phyloP scores from a whole-genome alignment of 768 basidiomycete species.

The Trametes cingulata region DNA sequence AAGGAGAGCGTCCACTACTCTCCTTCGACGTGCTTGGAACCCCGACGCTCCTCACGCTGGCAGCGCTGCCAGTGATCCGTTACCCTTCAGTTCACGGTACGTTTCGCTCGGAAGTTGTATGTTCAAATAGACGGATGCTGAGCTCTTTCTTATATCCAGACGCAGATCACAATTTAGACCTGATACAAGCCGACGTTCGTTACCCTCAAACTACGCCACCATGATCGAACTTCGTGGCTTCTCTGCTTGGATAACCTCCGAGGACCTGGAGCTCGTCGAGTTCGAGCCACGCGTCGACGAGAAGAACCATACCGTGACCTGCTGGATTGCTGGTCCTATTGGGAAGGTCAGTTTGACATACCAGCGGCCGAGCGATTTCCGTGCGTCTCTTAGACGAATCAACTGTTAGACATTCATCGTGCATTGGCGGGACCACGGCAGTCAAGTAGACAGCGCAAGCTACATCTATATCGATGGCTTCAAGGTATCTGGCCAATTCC shows the following conservation, averaged over 20 bases:
- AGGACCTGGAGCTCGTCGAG: conserved; percentile 51
- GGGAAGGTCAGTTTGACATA: conserved; percentile 48
- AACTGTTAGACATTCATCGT: conserved; percentile 54
- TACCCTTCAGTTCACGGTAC: neutral
- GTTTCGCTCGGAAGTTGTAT: too few species aligned
- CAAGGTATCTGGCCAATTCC: conserved; percentile 60
- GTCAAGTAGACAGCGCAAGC: conserved; percentile 52
- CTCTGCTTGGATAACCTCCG: conserved; percentile 67
- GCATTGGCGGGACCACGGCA: conserved; percentile 65
- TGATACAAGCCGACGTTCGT: neutral
- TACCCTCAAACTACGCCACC: neutral
- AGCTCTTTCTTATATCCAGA: too few species aligned
- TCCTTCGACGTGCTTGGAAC: neutral
- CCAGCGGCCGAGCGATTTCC: neutral
- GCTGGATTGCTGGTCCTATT: conserved; percentile 66
- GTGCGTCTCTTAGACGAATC: neutral
- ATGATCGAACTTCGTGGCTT: conserved; percentile 57
- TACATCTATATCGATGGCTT: conserved; percentile 69
- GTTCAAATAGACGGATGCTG: too few species aligned
- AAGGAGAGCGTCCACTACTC: neutral
- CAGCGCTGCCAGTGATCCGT: neutral
- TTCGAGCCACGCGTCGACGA: conserved; percentile 54
- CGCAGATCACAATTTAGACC: neutral
- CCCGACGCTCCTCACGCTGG: neutral
- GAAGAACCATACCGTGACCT: conserved; percentile 49